Conservation (phyloP, 257 asterid species). For the Solanum tacnaense region DNA sequence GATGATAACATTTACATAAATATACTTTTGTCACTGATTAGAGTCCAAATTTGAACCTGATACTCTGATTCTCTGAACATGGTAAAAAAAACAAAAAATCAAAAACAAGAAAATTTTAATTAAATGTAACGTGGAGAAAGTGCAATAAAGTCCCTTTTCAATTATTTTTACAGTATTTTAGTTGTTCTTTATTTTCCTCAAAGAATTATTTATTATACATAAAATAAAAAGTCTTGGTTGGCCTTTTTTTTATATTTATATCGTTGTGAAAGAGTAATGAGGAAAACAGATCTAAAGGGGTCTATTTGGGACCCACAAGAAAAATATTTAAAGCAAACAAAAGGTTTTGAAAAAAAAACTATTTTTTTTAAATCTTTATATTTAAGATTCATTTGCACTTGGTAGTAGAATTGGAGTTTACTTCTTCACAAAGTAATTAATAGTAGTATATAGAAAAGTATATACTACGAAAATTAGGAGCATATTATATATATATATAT, state of each 20-base stretch:
- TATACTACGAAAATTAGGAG: background rate
- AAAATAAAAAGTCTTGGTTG: background rate
- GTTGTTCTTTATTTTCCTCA: background rate
- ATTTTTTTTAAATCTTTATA: background rate
- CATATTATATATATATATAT: background rate
- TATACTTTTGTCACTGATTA: background rate
- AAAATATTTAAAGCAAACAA: background rate
- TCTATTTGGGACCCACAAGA: background rate
- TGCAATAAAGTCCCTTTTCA: background rate
- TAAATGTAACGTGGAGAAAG: slow-evolving; percentile 8
- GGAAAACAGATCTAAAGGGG: slow-evolving; percentile 6
- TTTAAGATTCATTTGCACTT: background rate
- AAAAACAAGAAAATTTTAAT: background rate
- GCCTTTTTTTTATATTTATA: background rate
- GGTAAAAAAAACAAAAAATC: background rate
- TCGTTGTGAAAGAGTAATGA: background rate
- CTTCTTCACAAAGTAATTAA: background rate
- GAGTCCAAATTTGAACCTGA: background rate
- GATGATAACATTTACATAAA: background rate
- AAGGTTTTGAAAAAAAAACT: background rate
- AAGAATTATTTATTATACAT: background rate
- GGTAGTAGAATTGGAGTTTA: background rate
- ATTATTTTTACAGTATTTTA: background rate
- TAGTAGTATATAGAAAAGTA: background rate
- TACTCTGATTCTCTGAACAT: background rate